Evolutionary conservation across 129 eudicot genomes (phyloP), one percentile per base, ranked within the genome.

Genomic region (Apium graveolens): DNA sequence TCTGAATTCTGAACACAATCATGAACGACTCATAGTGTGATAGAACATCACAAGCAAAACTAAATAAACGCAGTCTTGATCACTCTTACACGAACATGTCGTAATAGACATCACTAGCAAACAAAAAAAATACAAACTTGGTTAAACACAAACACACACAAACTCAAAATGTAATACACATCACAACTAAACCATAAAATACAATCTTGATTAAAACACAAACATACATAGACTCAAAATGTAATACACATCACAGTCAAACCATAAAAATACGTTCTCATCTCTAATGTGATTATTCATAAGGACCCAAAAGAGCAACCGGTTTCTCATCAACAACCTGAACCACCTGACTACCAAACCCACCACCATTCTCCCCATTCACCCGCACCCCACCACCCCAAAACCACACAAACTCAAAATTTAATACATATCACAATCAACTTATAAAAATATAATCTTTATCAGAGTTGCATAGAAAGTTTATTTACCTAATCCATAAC

Each of bases 401-500:
- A n/a, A n/a, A n/a, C n/a, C 21, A 46, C 5, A 46, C 3, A 20
- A 11, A 20, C 26, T 51, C 62, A 21, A 20, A 51, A 20, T 6
- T 10, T 51, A 21, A 51, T 51, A 51, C 62, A 51, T 27, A 21
- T 51, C 29, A 2, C 13, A 55, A 55, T 9, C 65, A 55, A 55
- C 2, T 13, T 1, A 55, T 26, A 55, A 55, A 55, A 55, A 55
- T 55, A 55, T 13, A 55, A 55, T 24, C 29, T 55, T 55, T 29
- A 57, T 24, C n/a, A n/a, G n/a, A n/a, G n/a, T 60, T n/a, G 34
- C 68, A 60, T n/a, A 66, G 8, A 76, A 46, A 49, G 82, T 26
- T 31, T 39, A 75, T 27, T 48, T 70, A 79, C 76, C 84, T 74
- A 83, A 11, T 82, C 83, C 69, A 66, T 27, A 72, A 37, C 27